Base-by-base conservation (phyloP, 164 flowering plant species). In the Vitis amurensis region DNA sequence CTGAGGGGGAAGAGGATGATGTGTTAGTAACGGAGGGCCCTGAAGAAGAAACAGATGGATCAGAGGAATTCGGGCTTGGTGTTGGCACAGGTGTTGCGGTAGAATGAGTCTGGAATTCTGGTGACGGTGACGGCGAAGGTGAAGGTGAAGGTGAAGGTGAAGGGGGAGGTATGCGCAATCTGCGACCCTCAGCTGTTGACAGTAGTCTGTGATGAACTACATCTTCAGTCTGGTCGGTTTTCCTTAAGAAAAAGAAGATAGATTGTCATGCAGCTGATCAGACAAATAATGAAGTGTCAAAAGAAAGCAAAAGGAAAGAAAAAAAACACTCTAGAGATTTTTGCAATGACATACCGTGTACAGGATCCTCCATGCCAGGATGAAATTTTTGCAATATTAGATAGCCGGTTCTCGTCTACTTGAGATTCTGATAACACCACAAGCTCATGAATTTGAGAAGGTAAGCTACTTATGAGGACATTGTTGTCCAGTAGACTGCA, bases 401-500 rank as follows among this genome's bases (percentile, higher is more conserved):
- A 75, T 3, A 76, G 68, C 60, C 48, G 68, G 7, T 56, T 62
- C 57, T 78, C 80, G 63, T 79, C 77, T 11, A 72, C 77, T 79
- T 82, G 85, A 75, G 61, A 44, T 69, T 77, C 85, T 69, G 90
- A 84, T 68, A 79, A 64, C 63, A 68, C 59, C 72, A 64, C 66
- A 55, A 83, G 80, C 70, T 78, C 70, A 58, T 78, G 50, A 68
- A 80, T 71, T 73, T 85, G 87, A 68, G 90, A 84, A 70, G 85
- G 65, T 52, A 73, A 57, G 64, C 64, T 55, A 49, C 74, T 53
- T 61, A 83, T 73, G 59, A 63, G 73, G 59, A 64, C 77, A 72
- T 85, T 87, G 78, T 79, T 77, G 73, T 87, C 89, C 53, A 85
- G 52, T 17, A 85, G 72, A 66, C 86, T 83, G 79, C 68, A 80